Percentiles rank a stretch among this genome's conserved stretches.
phyloP scores from a whole-genome alignment of 768 basidiomycete genomes.

The Mycena rosella region DNA sequence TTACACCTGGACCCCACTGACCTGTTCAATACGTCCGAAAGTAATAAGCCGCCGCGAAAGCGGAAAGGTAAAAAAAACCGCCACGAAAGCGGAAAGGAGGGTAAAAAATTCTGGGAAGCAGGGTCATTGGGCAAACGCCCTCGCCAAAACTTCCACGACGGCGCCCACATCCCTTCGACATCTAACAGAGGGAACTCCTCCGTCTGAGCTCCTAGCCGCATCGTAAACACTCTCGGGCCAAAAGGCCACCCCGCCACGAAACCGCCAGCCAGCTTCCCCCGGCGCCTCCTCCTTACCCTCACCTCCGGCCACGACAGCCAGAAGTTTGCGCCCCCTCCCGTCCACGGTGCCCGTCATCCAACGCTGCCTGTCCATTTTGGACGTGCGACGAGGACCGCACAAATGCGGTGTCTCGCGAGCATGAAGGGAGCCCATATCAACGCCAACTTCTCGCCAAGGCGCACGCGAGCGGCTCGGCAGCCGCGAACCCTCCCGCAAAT shows the following conservation, averaged over 20 bases:
- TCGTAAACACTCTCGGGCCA: slow-evolving; percentile 32
- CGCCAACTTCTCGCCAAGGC: slow-evolving; percentile 29
- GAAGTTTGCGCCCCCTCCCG: slow-evolving; percentile 30
- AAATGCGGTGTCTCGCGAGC: slow-evolving; percentile 22
- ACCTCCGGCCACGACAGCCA: slow-evolving; percentile 29
- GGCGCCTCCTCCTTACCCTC: slow-evolving; percentile 26
- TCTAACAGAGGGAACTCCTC: slow-evolving; percentile 23
- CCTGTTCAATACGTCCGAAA: background rate
- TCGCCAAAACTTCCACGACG: slow-evolving; percentile 31
- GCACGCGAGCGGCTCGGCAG: slow-evolving; percentile 33
- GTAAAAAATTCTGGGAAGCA: slow-evolving; percentile 30
- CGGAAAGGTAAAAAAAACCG: background rate
- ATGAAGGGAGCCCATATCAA: slow-evolving; percentile 23
- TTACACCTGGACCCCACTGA: no score
- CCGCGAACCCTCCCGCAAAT: slow-evolving; percentile 20
- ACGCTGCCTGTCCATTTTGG: slow-evolving; percentile 28
- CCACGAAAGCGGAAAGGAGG: slow-evolving; percentile 31
- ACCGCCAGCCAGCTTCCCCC: slow-evolving; percentile 24
- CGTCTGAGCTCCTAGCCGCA: slow-evolving; percentile 7
- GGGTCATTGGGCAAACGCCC: slow-evolving; percentile 31
- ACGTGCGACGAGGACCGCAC: slow-evolving; percentile 20
- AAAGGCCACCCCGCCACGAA: slow-evolving; percentile 31
- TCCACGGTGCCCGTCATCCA: slow-evolving; percentile 29
- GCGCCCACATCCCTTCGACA: slow-evolving; percentile 19
- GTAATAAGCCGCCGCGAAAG: slow-evolving; percentile 17